Base-by-base conservation (phyloP, 2,329 filamentous ascomycete genomes). In the Aspergillus flavus region DNA sequence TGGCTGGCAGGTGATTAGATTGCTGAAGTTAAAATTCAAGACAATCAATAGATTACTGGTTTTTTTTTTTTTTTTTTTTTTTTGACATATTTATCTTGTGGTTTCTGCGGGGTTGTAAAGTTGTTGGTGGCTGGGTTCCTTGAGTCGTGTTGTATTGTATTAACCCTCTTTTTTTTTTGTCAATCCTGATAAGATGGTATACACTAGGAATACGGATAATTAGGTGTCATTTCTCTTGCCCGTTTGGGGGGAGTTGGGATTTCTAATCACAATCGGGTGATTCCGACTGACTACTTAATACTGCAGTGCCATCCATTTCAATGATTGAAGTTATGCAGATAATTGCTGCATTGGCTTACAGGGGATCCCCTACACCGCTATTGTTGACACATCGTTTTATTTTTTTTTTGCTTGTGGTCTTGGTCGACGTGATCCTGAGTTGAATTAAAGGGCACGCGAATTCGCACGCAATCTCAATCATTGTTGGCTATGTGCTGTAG, bases 301-400 rank as follows among this genome's bases (percentile, higher is more conserved):
- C 39, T 41, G 39, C 39, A 41, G 39, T 41, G 39, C 2, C 16
- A n/a, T 32, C 16, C 23, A 12, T n/a, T 36, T 54, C 28, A n/a
- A 34, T 54, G 52, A 19, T 39, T 55, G 32, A 46, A 23, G n/a
- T 4, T 55, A 55, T 55, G 52, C 52, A 55, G 52, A 39, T 23
- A 39, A 19, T 55, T 62, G 39, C 26, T 65, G 65, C 65, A 60
- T 21, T 55, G 45, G 32, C 61, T 57, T 50, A 54, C 61, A 65
- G 61, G 58, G 63, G 64, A 61, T 54, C 60, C 61, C 58, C 64
- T 64, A 64, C 66, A 67, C 66, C 66, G 66, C 66, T 63, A 67
- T 64, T 66, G 55, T 59, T 46, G 62, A 58, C 61, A 58, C 61
- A 48, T 58, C 56, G 50, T 41, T 46, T 58, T 45, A n/a, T n/a